Evolutionary conservation across 495 filamentous ascomycete species (phyloP), one percentile per base, ranked within the genome.

Genomic region (Wilcoxina mikolae): DNA sequence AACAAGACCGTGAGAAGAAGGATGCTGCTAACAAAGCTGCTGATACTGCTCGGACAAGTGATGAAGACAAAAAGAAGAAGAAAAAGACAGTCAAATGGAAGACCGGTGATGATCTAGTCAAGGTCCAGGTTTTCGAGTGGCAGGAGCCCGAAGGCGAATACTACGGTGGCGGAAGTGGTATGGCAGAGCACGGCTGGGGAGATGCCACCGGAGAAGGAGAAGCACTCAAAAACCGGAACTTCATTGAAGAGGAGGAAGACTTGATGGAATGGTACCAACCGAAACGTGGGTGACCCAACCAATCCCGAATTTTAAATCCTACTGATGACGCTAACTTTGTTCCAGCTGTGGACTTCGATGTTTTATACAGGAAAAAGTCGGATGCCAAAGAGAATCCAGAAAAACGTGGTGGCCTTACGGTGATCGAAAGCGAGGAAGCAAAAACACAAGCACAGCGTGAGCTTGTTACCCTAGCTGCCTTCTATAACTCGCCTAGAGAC

Each of bases 41-140:
- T n/a, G 47, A 57, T 24, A 49, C 48, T 18, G 18, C 48, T 51
- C 53, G 60, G 25, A 51, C 59, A 9, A 60, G 60, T 25, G 64
- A 66, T 23, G 56, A 64, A 17, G 65, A 65, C 18, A 66, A 66
- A 57, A 66, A 66, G 39, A 66, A 62, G 53, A 66, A 66, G 52
- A 66, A 66, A 55, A 66, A 66, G 57, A 57, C 63, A 11, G 64
- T 66, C 5, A 59, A 57, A 18, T 66, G 64, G 64, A 66, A 66
- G 53, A 65, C 63, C 2, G 64, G 63, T 24, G 59, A 62, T 47
- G 63, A 66, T 2, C 53, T 66, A 7, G 59, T 59, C 18, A 56
- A 62, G n/a, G 52, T 66, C 33, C 64, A 65, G 47, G 43, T 66
- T 22, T 59, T 66, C 35, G 62, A 66, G 41, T 66, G 65, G 56